These are phyloP conservation scores for Mortierella sp. DNA, from an alignment of 371 early-diverging fungal species.

Conservation along the genomic window DNA sequence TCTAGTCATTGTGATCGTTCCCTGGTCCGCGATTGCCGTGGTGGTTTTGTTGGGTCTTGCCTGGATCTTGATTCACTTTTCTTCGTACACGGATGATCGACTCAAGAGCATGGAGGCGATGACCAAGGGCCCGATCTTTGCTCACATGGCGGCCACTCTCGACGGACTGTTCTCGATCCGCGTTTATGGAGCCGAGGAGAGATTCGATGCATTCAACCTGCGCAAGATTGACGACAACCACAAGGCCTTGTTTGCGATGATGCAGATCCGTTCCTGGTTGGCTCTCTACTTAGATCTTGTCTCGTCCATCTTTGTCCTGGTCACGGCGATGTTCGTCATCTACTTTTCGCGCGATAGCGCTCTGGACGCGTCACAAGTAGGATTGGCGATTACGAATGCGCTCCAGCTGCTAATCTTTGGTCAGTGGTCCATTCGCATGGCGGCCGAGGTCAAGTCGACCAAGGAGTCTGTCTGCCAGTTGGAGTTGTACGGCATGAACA, in stretches of 20 bases:
- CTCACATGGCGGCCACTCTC: constrained; percentile 79
- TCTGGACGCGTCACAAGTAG: constrained; percentile 62
- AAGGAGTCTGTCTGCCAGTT: constrained; percentile 72
- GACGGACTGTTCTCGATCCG: constrained; percentile 81
- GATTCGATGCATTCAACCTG: constrained; percentile 69
- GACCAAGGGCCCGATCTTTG: constrained; percentile 75
- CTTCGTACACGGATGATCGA: constrained; percentile 61
- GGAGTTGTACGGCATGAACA: constrained; percentile 67
- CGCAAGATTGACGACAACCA: constrained; percentile 71
- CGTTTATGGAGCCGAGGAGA: constrained; percentile 69
- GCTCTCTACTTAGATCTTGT: constrained; percentile 78
- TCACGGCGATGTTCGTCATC: constrained; percentile 70
- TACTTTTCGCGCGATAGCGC: constrained; percentile 36
- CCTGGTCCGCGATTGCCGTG: constrained; percentile 68
- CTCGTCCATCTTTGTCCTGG: constrained; percentile 72
- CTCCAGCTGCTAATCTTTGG: constrained; percentile 79
- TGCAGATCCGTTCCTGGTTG: constrained; percentile 66
- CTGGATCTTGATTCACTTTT: constrained; percentile 56
- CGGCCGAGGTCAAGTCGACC: constrained; percentile 69
- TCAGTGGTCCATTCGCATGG: constrained; percentile 76
- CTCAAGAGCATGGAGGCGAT: constrained; percentile 69
- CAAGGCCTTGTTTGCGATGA: constrained; percentile 65
- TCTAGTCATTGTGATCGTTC: constrained; percentile 68
- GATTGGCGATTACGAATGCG: constrained; percentile 78
- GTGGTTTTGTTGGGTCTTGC: constrained; percentile 58